Percentiles rank a stretch among this genome's conserved stretches.
phyloP scores from a whole-genome alignment of 257 asterid species.

The Primulina eburnea region DNA sequence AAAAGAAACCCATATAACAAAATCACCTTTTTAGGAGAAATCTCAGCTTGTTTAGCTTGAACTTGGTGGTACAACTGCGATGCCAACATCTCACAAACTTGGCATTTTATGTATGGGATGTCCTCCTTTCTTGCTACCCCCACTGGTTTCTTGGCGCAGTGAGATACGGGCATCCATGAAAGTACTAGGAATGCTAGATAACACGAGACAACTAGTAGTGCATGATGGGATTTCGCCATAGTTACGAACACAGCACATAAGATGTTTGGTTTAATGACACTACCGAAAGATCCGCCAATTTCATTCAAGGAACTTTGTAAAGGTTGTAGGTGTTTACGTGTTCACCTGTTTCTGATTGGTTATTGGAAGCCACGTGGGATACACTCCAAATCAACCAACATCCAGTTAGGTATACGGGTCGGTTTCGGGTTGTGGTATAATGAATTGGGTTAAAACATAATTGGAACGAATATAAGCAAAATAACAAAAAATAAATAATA shows the following conservation, averaged over 20 bases:
- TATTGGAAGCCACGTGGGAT: slow-evolving; percentile 10
- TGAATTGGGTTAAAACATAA: no score
- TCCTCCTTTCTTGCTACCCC: slow-evolving; percentile 85
- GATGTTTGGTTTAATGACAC: not conserved
- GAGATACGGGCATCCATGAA: slow-evolving; percentile 40
- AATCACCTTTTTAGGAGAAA: slow-evolving; percentile 72
- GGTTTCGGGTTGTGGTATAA: no score
- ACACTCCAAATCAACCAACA: not conserved
- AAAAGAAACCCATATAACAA: slow-evolving; percentile 18
- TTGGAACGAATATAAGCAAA: no score
- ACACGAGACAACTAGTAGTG: slow-evolving; percentile 16
- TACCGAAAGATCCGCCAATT: slow-evolving; percentile 9
- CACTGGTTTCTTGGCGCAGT: slow-evolving; percentile 61
- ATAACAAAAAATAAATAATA: no score
- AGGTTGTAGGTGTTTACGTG: slow-evolving; percentile 30
- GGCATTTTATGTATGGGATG: slow-evolving; percentile 78
- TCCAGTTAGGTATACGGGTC: no score
- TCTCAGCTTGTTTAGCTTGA: slow-evolving; percentile 59
- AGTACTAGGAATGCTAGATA: slow-evolving; percentile 28
- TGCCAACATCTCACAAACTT: slow-evolving; percentile 75
- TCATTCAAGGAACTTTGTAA: not conserved
- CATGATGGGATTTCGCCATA: slow-evolving; percentile 44
- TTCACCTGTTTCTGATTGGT: slow-evolving; percentile 19
- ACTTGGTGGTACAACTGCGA: slow-evolving; percentile 63
- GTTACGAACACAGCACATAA: not conserved